These are phyloP conservation scores for Dipteronia sinensis DNA, from an alignment of 345 rosid species.

Conservation along the genomic window DNA sequence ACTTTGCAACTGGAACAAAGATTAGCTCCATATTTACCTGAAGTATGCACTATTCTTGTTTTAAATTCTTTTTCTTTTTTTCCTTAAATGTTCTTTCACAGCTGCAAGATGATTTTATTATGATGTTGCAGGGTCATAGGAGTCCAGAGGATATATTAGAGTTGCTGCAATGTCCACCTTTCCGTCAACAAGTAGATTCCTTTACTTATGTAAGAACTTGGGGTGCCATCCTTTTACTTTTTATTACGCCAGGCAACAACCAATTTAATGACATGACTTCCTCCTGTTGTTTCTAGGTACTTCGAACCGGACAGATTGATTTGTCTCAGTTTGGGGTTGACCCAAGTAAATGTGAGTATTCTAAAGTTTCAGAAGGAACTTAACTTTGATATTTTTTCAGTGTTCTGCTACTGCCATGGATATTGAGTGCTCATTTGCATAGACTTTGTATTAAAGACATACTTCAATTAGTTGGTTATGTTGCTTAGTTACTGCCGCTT, in stretches of 20 bases:
- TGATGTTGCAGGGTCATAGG: conserved; percentile 67
- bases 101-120: conserved; percentile 21
- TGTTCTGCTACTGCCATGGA: not conserved
- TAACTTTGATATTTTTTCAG: not conserved
- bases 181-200: conserved; percentile 97
- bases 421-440: not conserved
- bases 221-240: conserved; percentile 16
- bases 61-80: not conserved
- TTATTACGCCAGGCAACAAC: not conserved
- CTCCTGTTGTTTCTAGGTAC: conserved; percentile 55
- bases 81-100: not conserved
- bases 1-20: conserved; percentile 64
- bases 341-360: conserved; percentile 81
- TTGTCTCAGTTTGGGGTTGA: conserved; percentile 91
- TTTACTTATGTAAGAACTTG: conserved; percentile 74
- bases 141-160: conserved; percentile 77
- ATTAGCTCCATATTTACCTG: conserved; percentile 76
- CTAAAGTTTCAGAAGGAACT: not conserved
- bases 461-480: not conserved
- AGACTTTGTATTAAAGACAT: not conserved
- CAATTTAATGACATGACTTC: conserved; percentile 4
- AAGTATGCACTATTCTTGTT: conserved; percentile 48
- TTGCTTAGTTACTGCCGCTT: not conserved
- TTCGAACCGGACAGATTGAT: conserved; percentile 94
- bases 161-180: conserved; percentile 89